Evolutionary conservation across 2,329 filamentous ascomycete genomes (phyloP), one percentile per base, ranked within the genome.

Genomic region (Nemania serpens): DNA sequence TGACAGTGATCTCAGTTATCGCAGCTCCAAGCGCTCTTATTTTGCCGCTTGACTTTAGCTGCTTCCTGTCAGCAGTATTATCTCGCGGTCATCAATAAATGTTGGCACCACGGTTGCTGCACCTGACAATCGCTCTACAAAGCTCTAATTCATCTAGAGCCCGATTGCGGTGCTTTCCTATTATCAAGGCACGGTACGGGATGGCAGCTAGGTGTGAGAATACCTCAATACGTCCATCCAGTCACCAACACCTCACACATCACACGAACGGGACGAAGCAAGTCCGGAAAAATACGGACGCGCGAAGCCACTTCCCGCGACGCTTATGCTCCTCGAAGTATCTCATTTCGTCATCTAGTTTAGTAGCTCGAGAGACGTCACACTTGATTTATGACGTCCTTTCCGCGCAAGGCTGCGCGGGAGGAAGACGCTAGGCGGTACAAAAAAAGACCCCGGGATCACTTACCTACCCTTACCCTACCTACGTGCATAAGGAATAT

Each of bases 181-280:
- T 54, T 39, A 39, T 25, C 34, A 53, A 55, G 12, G 58, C 33
- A 48, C 45, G 18, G 33, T 42, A 50, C 39, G 37, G 45, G 55
- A 51, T 29, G 39, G n/a, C 47, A 33, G 29, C 33, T 3, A 48
- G 37, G n/a, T 7, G 47, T 51, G 25, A 33, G n/a, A 34, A 45
- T 17, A 15, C 42, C 22, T 33, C 20, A 11, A 36, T 17, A 15
- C 42, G 17, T 33, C 20, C 11, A 36, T 50, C 42, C 39, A 10
- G 29, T 51, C 48, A 39, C 12, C 36, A 34, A 48, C 12, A 29
- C 25, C n/a, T 29, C 22, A 33, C 18, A 18, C 18, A 17, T 45
- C 50, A 39, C 41, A 52, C 20, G 15, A 46, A 45, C 17, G 36
- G 47, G 5, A 33, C 55, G 60, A 33, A 46, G 55, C 47, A 55